Percentiles rank a stretch among this genome's conserved stretches.
These are phyloP conservation scores for Diacronema lutheri DNA, from an alignment of 78 protist genomes.

Conservation along the genomic window DNA sequence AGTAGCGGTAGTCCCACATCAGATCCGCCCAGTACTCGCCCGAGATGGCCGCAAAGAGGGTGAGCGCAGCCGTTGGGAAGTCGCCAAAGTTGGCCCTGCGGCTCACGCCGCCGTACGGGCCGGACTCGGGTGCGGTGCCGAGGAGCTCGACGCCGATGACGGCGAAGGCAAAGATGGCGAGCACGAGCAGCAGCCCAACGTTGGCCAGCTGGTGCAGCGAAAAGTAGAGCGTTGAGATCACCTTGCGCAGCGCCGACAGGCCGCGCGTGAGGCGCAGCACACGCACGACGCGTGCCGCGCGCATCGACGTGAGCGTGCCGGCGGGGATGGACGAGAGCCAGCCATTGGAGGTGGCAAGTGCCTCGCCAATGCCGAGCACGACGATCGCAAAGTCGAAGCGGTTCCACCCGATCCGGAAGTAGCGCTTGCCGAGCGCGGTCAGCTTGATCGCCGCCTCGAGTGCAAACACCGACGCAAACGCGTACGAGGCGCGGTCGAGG, in stretches of 20 bases:
- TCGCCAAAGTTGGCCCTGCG: too few species aligned
- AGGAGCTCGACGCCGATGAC: conserved; percentile 30
- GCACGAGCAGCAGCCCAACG: conserved; percentile 18
- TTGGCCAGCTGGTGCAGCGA: conserved; percentile 30
- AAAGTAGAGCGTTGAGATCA: conserved; percentile 15
- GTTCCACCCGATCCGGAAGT: conserved; percentile 18
- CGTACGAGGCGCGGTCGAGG: too few species aligned
- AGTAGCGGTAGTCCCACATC: too few species aligned
- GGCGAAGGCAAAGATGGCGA: conserved; percentile 35
- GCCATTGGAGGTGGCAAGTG: background rate
- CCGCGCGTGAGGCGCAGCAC: background rate
- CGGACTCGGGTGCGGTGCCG: background rate
- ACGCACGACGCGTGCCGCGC: background rate
- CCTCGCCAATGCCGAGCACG: background rate
- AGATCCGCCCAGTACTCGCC: too few species aligned
- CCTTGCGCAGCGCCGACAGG: conserved; percentile 2
- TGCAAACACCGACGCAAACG: background rate
- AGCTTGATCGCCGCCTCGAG: conserved; percentile 12
- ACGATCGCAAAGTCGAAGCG: conserved; percentile 23
- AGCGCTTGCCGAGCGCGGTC: conserved; percentile 11
- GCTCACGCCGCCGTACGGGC: too few species aligned
- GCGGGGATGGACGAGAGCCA: background rate
- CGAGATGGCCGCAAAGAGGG: too few species aligned
- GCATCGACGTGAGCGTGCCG: background rate
- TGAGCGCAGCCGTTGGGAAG: too few species aligned